Evolutionary conservation across 1,284 basidiomycete genomes (phyloP).

Genomic region (Erythrobasidium hasegawianum): DNA sequence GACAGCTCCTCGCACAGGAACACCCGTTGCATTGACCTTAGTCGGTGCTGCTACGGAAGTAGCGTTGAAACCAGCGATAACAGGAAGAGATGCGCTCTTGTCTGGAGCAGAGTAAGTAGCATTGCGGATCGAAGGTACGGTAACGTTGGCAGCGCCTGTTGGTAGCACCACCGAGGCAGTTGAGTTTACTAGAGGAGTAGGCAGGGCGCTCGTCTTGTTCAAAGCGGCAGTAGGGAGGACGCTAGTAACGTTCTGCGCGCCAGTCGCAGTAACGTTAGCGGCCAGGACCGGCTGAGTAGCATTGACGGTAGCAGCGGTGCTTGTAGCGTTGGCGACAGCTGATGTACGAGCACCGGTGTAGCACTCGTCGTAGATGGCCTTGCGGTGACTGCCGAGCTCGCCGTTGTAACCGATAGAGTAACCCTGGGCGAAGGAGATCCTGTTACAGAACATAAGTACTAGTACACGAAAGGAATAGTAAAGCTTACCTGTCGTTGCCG

Average conservation of each 20-base stretch:
- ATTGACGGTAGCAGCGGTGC: neutral
- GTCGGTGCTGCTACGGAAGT: neutral
- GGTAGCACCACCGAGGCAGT: neutral
- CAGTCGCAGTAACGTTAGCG: neutral
- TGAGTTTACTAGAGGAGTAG: neutral
- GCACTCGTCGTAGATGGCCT: slow-evolving; percentile 2
- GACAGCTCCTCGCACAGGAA: neutral
- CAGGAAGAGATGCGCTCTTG: slow-evolving; percentile 1
- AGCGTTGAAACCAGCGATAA: neutral
- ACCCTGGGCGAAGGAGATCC: neutral
- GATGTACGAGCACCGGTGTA: slow-evolving; percentile 1
- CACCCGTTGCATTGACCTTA: neutral
- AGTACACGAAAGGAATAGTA: neutral
- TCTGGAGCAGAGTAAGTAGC: neutral
- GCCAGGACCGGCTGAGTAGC: neutral
- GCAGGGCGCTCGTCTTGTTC: neutral
- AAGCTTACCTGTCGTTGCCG: neutral
- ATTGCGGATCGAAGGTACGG: neutral
- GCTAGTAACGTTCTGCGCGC: neutral
- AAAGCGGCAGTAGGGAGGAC: neutral
- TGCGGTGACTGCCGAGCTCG: slow-evolving; percentile 2
- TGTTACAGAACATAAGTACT: neutral
- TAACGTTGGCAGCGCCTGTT: too few species aligned
- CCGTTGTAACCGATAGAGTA: slow-evolving; percentile 1
- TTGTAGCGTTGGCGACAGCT: neutral